Conservation (phyloP, 2,329 filamentous ascomycete genomes). For the Talaromyces sp. region DNA sequence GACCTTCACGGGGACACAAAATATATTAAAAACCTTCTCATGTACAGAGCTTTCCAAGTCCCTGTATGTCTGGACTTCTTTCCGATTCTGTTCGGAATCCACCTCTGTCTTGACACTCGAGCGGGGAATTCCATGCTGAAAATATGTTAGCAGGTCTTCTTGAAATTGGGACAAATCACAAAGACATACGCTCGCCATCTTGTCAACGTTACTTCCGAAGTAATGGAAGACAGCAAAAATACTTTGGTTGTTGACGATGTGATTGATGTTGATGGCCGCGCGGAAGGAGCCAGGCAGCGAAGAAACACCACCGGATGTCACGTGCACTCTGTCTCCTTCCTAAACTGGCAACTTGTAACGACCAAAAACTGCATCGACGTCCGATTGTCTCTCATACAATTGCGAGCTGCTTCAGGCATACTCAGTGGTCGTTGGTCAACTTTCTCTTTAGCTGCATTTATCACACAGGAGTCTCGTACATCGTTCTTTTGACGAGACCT, state of each 20-base stretch:
- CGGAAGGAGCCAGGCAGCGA: conserved; percentile 10
- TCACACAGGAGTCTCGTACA: neutral
- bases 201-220: neutral
- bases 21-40: conserved; percentile 53
- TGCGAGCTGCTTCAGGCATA: neutral
- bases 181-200: conserved; percentile 24
- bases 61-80: conserved; percentile 74
- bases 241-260: neutral
- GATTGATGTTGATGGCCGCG: neutral
- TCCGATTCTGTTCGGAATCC: conserved; percentile 67
- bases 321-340: conserved; percentile 19
- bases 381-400: neutral
- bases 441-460: neutral
- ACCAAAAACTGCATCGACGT: neutral
- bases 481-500: conserved; percentile 19
- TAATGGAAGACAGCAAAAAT: neutral
- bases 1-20: neutral
- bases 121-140: conserved; percentile 76
- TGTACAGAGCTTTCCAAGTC: conserved; percentile 67
- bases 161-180: neutral
- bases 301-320: conserved; percentile 11
- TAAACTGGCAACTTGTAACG: conserved; percentile 10
- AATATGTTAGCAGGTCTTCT: conserved; percentile 25
- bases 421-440: neutral
- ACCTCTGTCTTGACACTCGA: conserved; percentile 66